Percentiles rank a stretch among this genome's conserved stretches.
Conservation (phyloP, 768 basidiomycete species). For the Crepidotus variabilis region DNA sequence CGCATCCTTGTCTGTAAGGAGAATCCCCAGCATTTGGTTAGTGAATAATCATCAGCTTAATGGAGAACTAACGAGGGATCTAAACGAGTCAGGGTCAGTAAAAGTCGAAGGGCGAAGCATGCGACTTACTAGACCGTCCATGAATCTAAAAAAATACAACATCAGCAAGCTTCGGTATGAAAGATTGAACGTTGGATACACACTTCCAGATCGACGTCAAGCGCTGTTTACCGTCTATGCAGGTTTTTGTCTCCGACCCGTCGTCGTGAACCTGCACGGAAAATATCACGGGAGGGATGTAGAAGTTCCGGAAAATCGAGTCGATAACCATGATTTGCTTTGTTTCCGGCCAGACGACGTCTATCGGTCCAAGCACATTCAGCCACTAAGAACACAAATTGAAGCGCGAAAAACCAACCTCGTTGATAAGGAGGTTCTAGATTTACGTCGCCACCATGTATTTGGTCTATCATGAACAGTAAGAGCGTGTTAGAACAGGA, state of each 20-base stretch:
- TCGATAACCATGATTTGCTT: constrained; percentile 78
- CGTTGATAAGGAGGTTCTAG: constrained; percentile 79
- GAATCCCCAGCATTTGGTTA: not conserved
- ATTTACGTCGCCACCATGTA: constrained; percentile 59
- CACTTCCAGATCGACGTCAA: constrained; percentile 71
- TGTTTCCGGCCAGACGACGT: constrained; percentile 74
- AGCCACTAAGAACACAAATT: not conserved
- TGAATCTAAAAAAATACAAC: constrained; percentile 45
- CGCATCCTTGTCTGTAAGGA: constrained; percentile 45
- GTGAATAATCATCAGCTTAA: not conserved
- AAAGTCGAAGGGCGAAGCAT: constrained; percentile 1
- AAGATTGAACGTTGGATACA: constrained; percentile 15
- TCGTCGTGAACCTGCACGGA: constrained; percentile 54
- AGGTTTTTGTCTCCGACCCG: constrained; percentile 61
- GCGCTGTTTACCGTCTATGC: constrained; percentile 81
- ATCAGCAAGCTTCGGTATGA: not conserved
- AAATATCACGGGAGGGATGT: constrained; percentile 29
- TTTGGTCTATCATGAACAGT: constrained; percentile 47
- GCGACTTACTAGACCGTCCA: constrained; percentile 59
- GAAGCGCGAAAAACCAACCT: constrained; percentile 33
- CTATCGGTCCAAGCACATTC: constrained; percentile 26
- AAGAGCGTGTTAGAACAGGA: not conserved
- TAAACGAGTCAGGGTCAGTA: constrained; percentile 16
- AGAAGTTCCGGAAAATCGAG: constrained; percentile 75
- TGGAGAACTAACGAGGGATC: constrained; percentile 48